Evolutionary conservation across 2,329 filamentous ascomycete genomes (phyloP), one percentile per base, ranked within the genome.

Genomic region (Alternaria gansuensis): DNA sequence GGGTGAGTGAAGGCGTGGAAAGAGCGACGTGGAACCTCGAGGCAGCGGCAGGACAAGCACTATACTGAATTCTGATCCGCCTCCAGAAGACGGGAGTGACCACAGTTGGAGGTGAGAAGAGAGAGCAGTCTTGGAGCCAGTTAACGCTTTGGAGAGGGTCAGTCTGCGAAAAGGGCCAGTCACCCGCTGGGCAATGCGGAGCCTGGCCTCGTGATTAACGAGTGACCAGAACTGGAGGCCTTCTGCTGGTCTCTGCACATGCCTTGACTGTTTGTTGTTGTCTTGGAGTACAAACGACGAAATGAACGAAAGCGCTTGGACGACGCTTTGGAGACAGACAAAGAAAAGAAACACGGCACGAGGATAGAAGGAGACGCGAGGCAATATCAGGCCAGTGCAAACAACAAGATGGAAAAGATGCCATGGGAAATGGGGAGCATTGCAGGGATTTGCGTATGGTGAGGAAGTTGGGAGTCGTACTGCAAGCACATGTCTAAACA

Each of bases 1-100:
- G 44, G 21, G 33, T 37, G 33, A 41, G 43, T 33, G 51, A 45
- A 43, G 40, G 54, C 36, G 34, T 28, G 51, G 55, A 54, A 63
- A 39, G 51, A 55, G 56, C 39, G 51, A 58, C 41, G 52, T 13
- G 37, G n/a, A n/a, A 34, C 34, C 24, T 21, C 33, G n/a, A 26
- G 40, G 36, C 45, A 46, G 54, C 26, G 29, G 29, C 34, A 29
- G 17, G 13, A 29, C 14, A 13, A 40, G 3, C 3, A 40, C 5
- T 24, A 5, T 24, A 14, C 21, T 14, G 6, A 8, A 5, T 14
- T 24, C 21, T 24, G 37, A 9, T 14, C 7, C 7, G 31, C n/a
- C 44, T 48, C 21, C 8, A 26, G 7, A 13, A 14, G n/a, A 34
- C 31, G 21, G n/a, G 31, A 10, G n/a, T 26, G 24, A 5, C 26